Percentiles rank a stretch among this genome's conserved stretches.
Conservation (phyloP, 306 rosid species). For the Cucurbita ficifolia region DNA sequence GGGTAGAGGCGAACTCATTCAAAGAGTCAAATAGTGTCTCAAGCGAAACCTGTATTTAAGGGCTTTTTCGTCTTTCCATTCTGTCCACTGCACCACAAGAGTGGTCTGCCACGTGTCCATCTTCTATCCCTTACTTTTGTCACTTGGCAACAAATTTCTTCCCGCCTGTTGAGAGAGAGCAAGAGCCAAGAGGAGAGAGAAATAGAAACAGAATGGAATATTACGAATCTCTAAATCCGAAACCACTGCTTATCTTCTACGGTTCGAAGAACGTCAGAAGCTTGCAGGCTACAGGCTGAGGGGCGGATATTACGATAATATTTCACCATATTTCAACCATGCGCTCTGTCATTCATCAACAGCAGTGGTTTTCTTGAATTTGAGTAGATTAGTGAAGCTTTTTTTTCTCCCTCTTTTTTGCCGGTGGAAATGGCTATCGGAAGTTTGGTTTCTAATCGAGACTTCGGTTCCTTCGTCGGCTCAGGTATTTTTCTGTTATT, state of each 20-base stretch:
- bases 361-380: conserved; percentile 6
- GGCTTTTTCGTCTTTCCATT: not conserved
- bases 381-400: not conserved
- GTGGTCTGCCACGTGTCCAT: conserved; percentile 46
- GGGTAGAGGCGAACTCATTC: not conserved
- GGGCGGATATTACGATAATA: conserved; percentile 16
- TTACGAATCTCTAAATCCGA: conserved; percentile 4
- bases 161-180: conserved; percentile 19
- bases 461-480: conserved; percentile 40
- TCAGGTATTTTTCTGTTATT: conserved; percentile 23
- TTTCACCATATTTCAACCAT: not conserved
- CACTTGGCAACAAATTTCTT: conserved; percentile 27
- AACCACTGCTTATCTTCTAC: conserved; percentile 42
- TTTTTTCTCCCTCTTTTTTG: not conserved
- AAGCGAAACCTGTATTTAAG: not conserved
- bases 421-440: conserved; percentile 44
- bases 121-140: conserved; percentile 26
- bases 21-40: not conserved
- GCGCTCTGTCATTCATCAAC: not conserved
- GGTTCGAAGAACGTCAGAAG: not conserved
- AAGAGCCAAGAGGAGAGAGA: not conserved
- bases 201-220: not conserved
- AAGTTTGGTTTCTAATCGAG: conserved; percentile 51
- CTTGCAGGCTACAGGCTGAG: not conserved
- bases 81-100: not conserved